phyloP scores from a whole-genome alignment of 371 early-diverging fungal species.

The Mucor racemosus region DNA sequence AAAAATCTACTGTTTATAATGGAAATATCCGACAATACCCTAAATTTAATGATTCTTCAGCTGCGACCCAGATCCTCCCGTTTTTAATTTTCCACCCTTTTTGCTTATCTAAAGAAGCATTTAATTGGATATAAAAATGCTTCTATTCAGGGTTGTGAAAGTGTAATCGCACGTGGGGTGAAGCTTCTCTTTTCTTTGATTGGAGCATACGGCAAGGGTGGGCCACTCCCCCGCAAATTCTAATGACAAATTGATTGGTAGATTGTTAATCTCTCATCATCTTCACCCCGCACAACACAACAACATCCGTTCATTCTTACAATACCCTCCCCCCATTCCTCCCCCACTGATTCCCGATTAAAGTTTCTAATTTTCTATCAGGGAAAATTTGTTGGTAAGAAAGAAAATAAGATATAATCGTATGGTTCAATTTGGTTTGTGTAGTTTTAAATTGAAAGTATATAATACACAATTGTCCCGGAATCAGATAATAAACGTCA shows the following conservation, averaged over 20 bases:
- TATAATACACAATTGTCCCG: neutral
- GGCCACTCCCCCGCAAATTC: neutral
- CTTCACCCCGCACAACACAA: conserved; percentile 2
- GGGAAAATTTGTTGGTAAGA: neutral
- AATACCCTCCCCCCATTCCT: neutral
- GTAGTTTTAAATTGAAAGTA: neutral
- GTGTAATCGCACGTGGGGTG: conserved; percentile 6
- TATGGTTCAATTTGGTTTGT: neutral
- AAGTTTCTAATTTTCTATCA: neutral
- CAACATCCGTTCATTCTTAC: neutral
- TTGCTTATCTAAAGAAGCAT: conserved; percentile 12
- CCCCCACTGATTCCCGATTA: neutral
- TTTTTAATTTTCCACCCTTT: conserved; percentile 20
- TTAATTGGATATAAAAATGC: conserved; percentile 7
- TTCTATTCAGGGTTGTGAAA: conserved; percentile 2
- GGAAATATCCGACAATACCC: conserved; percentile 17
- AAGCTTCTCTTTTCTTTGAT: neutral
- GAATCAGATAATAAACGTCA: neutral
- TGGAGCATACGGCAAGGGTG: conserved; percentile 4
- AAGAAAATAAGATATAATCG: neutral
- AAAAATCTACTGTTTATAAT: neutral
- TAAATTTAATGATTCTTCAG: conserved; percentile 14
- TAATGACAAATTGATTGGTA: neutral
- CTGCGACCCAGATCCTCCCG: conserved; percentile 20
- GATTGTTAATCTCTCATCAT: conserved; percentile 5